Conservation (phyloP, 2,329 filamentous ascomycete species). For the Alternaria incomplexa region DNA sequence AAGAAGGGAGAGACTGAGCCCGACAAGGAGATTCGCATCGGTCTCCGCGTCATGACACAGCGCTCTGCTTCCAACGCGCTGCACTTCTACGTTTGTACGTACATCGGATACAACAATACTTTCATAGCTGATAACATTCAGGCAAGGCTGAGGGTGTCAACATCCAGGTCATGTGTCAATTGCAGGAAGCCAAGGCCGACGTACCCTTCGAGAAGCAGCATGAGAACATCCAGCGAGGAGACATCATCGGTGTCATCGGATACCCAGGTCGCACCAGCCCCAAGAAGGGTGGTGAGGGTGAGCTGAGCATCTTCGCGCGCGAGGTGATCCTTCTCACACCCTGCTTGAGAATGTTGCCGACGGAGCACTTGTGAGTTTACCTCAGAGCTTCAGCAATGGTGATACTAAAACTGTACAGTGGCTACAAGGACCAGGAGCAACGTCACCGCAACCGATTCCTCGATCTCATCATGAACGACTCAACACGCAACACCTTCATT, state of each 20-base stretch:
- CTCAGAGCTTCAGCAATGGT: background rate
- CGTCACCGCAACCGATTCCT: slow-evolving; percentile 92
- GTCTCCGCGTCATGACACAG: slow-evolving; percentile 76
- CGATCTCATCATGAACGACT: slow-evolving; percentile 96
- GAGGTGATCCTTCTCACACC: slow-evolving; percentile 87
- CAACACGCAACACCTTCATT: slow-evolving; percentile 80
- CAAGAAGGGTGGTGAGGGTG: slow-evolving; percentile 87
- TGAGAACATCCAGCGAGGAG: slow-evolving; percentile 84
- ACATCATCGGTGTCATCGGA: slow-evolving; percentile 87
- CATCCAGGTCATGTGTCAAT: slow-evolving; percentile 91
- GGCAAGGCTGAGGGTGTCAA: slow-evolving; percentile 75
- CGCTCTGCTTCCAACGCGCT: slow-evolving; percentile 30
- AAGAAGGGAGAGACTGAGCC: slow-evolving; percentile 86
- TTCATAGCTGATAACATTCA: slow-evolving; percentile 14
- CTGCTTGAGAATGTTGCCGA: slow-evolving; percentile 88
- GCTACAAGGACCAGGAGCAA: slow-evolving; percentile 94
- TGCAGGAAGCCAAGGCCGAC: slow-evolving; percentile 74
- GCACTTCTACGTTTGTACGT: slow-evolving; percentile 40
- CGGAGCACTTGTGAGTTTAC: slow-evolving; percentile 59
- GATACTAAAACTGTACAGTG: slow-evolving; percentile 59
- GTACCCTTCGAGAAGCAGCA: slow-evolving; percentile 86
- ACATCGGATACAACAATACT: background rate
- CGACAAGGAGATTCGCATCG: slow-evolving; percentile 77
- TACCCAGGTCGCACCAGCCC: slow-evolving; percentile 86
- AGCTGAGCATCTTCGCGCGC: slow-evolving; percentile 90